Percentiles rank a stretch among this genome's conserved stretches.
Evolutionary conservation across 352 stramenopile species (phyloP).

Genomic region (Phytophthora macrochlamydospora): DNA sequence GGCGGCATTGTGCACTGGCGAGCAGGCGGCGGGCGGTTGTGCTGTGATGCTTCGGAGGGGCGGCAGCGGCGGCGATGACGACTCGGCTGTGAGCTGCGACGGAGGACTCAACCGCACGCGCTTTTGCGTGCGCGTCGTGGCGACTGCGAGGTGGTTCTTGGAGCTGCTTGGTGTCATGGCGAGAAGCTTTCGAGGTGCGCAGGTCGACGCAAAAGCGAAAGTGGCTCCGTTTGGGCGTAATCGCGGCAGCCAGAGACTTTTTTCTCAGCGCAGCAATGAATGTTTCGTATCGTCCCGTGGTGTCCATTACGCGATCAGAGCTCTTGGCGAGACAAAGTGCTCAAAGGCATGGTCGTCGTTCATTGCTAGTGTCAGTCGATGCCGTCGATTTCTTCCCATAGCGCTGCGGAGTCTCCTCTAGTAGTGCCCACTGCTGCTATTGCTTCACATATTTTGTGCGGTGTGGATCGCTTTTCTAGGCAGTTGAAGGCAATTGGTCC

Average conservation of each 20-base stretch:
- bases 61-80: constrained; percentile 20
- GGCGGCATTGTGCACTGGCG: neutral
- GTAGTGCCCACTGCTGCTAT: no score
- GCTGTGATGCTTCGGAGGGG: constrained; percentile 10
- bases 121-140: constrained; percentile 14
- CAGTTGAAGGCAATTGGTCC: no score
- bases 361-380: no score
- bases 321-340: neutral
- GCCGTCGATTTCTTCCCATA: no score
- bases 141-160: constrained; percentile 18
- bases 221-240: neutral
- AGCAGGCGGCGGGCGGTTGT: neutral
- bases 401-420: no score
- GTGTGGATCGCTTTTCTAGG: no score
- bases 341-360: no score
- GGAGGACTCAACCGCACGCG: constrained; percentile 33
- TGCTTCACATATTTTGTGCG: no score
- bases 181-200: neutral
- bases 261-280: neutral
- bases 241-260: neutral
- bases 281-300: neutral
- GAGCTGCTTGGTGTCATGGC: constrained; percentile 15
- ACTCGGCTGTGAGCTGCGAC: constrained; percentile 8
- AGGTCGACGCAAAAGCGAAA: constrained; percentile 7
- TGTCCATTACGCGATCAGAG: neutral